These are phyloP conservation scores for Stemphylium vesicarium DNA, from an alignment of 2,329 filamentous ascomycete species.

Conservation along the genomic window DNA sequence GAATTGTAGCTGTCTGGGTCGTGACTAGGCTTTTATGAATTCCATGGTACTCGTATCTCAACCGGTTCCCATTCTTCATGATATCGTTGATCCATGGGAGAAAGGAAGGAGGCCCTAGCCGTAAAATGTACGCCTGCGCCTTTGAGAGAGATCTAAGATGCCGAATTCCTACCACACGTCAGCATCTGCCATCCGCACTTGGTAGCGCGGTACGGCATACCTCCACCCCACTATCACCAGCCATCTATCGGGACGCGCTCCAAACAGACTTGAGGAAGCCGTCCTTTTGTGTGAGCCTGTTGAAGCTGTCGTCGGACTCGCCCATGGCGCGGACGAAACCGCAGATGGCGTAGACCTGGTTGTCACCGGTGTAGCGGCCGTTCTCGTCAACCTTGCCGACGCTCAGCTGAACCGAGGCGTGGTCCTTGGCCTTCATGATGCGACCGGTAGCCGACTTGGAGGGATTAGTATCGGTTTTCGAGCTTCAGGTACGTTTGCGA, in stretches of 20 bases:
- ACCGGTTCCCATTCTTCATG: constrained; percentile 42
- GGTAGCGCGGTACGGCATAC: constrained; percentile 19
- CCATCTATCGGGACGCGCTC: constrained; percentile 69
- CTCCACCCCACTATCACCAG: constrained; percentile 40
- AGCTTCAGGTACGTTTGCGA: constrained; percentile 6
- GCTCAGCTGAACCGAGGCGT: constrained; percentile 96
- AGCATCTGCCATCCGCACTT: constrained; percentile 12
- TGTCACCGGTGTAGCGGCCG: constrained; percentile 95
- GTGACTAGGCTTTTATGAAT: constrained; percentile 31
- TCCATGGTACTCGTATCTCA: constrained; percentile 40
- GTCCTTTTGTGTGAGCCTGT: constrained; percentile 94
- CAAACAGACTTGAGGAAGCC: constrained; percentile 97
- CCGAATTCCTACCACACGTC: constrained; percentile 36
- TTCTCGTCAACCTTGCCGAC: constrained; percentile 99
- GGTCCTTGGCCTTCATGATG: constrained; percentile 99
- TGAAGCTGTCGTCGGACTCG: constrained; percentile 95
- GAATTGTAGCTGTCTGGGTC: constrained; percentile 6
- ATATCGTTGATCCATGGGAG: constrained; percentile 38
- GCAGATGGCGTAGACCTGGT: constrained; percentile 95
- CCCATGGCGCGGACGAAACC: constrained; percentile 98
- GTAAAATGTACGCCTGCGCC: constrained; percentile 37
- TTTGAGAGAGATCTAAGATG: constrained; percentile 34
- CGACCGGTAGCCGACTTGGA: constrained; percentile 64
- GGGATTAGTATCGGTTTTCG: constrained; percentile 29
- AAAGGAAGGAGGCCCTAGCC: constrained; percentile 38